Conservation (phyloP, 345 rosid species). For the Pseudoturritis turrita region DNA sequence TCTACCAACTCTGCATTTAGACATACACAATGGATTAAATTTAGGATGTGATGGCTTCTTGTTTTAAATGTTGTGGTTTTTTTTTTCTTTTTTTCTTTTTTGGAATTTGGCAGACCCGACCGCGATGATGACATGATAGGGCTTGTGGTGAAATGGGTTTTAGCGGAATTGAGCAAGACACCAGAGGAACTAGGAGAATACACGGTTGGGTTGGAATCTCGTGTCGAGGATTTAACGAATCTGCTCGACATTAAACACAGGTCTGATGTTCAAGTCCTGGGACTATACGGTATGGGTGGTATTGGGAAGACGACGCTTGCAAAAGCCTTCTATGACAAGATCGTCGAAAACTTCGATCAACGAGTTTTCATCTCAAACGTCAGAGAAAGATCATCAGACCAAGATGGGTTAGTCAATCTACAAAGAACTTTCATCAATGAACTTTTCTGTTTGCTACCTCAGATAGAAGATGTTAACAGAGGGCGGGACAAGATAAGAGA, state of each 20-base stretch:
- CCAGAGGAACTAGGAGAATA: background rate
- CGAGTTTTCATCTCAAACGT: slow-evolving; percentile 32
- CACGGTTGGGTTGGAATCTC: slow-evolving; percentile 25
- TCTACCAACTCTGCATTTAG: background rate
- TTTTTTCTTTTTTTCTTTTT: no score
- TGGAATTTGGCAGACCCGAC: background rate
- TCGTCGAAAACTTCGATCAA: slow-evolving; percentile 3
- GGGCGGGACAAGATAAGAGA: slow-evolving; percentile 29
- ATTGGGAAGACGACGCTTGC: slow-evolving; percentile 41
- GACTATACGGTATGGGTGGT: slow-evolving; percentile 40
- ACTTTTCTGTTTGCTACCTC: slow-evolving; percentile 7
- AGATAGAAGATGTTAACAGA: background rate
- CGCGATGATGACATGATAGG: background rate
- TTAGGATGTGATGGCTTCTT: background rate
- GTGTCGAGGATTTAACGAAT: background rate
- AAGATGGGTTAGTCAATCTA: slow-evolving; percentile 34
- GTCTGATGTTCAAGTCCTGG: slow-evolving; percentile 8
- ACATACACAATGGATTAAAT: background rate
- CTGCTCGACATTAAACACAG: background rate
- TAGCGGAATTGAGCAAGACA: background rate
- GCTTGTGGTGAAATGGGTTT: slow-evolving; percentile 1
- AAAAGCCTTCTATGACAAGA: slow-evolving; percentile 8
- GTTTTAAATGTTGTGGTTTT: background rate
- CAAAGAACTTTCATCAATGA: slow-evolving; percentile 36
- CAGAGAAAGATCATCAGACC: slow-evolving; percentile 25